Base-by-base conservation (phyloP, 2,329 filamentous ascomycete species). In the Diaporthe ampelina region DNA sequence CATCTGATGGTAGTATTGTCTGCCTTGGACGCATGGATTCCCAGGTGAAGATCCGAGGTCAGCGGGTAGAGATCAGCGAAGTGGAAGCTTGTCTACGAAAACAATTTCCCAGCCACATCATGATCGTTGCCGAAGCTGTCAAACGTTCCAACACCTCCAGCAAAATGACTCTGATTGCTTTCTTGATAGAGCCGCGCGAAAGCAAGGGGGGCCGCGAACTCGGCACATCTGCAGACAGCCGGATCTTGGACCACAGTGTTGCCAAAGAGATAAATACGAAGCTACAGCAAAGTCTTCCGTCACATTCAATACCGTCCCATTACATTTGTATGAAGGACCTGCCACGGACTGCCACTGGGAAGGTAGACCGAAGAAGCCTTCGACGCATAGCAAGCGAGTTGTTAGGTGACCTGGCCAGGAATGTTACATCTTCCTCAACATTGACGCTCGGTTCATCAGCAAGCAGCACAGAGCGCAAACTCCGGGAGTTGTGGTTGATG, bases 11-110 rank as follows among this genome's bases (percentile, higher is more conserved):
- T 1, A 86, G 85, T 8, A 86, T 92, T 52, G 48, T 70, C 32
- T 92, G 90, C 75, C 84, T 92, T 52, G 91, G 91, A 21, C 86
- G 92, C 63, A 92, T 91, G 77, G 92, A 94, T 78, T 89, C 89
- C 8, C 92, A 94, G 80, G 88, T 94, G 70, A 94, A 94, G 81
- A 83, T 94, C 13, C 88, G 90, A 24, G 93, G 93, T 35, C 91
- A 90, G 76, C 85, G 92, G 72, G 88, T 93, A 69, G 93, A 91
- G 81, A 85, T 91, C 26, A 85, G 86, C 0, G 87, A 89, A 76
- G 87, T 89, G 21, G 87, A 89, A 76, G 45, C 45, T 48, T 48
- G 45, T 48, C 45, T 48, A 48, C 45, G 45, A n/a, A 48, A 48
- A 21, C 45, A 48, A 48, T 3, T 48, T 48, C 13, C 45, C 19